Conservation (phyloP, 2,329 filamentous ascomycete genomes). For the Pyricularia pennisetigena region DNA sequence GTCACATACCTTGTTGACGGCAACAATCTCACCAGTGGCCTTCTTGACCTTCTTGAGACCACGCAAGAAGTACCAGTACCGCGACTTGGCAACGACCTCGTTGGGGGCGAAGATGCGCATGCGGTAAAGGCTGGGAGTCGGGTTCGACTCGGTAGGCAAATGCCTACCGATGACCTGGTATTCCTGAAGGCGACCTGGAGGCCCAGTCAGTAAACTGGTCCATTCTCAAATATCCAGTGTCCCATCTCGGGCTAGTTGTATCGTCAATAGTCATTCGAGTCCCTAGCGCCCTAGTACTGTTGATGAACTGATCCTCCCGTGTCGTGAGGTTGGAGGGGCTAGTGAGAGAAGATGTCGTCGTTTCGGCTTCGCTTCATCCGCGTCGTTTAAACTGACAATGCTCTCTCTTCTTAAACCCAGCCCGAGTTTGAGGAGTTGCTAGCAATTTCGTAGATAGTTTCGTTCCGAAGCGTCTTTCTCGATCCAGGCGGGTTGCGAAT, state of each 20-base stretch:
- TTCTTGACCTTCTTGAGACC: constrained; percentile 99
- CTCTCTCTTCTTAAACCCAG: not conserved
- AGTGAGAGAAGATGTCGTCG: not conserved
- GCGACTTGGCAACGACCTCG: constrained; percentile 96
- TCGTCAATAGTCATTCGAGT: not conserved
- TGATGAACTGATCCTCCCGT: not conserved
- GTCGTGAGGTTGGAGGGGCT: not conserved
- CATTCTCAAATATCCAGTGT: not conserved
- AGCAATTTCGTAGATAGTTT: not conserved
- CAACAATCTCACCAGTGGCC: constrained; percentile 98
- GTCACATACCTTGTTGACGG: constrained; percentile 76
- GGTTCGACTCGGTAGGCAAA: constrained; percentile 94
- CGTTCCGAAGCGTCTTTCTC: not conserved
- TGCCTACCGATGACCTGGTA: constrained; percentile 99
- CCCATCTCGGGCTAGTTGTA: not conserved
- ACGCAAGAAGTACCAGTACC: constrained; percentile 99
- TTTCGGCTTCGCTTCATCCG: not conserved
- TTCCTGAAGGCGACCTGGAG: constrained; percentile 94
- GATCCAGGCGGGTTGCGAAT: not conserved
- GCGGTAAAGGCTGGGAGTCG: constrained; percentile 96
- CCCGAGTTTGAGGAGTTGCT: not conserved
- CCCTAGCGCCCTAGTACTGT: not conserved
- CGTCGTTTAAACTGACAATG: not conserved
- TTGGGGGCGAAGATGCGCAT: constrained; percentile 99
- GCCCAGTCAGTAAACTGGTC: constrained; percentile 12